phyloP scores from a whole-genome alignment of 2,329 filamentous ascomycete species.

The Paecilomyces formosus region DNA sequence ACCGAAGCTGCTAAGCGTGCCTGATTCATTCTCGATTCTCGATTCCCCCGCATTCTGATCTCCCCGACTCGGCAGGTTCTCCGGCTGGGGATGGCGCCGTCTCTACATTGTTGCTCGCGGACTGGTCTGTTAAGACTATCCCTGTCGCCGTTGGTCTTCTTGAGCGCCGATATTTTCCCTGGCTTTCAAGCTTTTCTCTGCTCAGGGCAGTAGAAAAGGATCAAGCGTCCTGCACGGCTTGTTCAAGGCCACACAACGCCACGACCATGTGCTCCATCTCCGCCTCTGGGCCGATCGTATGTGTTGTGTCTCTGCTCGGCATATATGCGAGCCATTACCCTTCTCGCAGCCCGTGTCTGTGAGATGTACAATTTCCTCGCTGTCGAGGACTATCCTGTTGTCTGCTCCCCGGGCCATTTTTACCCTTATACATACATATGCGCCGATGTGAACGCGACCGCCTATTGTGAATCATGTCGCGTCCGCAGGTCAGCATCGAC shows the following conservation, averaged over 20 bases:
- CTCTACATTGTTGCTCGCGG: background rate
- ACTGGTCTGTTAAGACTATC: background rate
- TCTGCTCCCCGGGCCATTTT: background rate
- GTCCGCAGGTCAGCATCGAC: slow-evolving; percentile 75
- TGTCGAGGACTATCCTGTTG: background rate
- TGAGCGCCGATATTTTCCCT: background rate
- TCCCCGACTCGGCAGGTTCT: background rate
- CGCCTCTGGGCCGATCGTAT: background rate
- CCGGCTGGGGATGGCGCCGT: background rate
- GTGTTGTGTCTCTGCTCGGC: background rate
- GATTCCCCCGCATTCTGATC: background rate
- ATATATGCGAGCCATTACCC: background rate
- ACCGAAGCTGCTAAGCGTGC: background rate
- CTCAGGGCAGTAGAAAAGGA: background rate
- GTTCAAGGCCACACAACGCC: background rate
- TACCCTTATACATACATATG: background rate
- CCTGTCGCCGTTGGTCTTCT: background rate
- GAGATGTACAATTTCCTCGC: background rate
- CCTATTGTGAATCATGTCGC: slow-evolving; percentile 46
- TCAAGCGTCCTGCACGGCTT: background rate
- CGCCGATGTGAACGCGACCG: background rate
- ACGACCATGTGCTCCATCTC: slow-evolving; percentile 1
- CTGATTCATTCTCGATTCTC: background rate
- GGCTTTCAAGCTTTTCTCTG: background rate
- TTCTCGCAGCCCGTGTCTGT: background rate